A percentile compares a stretch with the other conserved stretches of the same genome.
phyloP scores from a whole-genome alignment of 1,284 basidiomycete genomes.

The Ceratobasidium sp. region DNA sequence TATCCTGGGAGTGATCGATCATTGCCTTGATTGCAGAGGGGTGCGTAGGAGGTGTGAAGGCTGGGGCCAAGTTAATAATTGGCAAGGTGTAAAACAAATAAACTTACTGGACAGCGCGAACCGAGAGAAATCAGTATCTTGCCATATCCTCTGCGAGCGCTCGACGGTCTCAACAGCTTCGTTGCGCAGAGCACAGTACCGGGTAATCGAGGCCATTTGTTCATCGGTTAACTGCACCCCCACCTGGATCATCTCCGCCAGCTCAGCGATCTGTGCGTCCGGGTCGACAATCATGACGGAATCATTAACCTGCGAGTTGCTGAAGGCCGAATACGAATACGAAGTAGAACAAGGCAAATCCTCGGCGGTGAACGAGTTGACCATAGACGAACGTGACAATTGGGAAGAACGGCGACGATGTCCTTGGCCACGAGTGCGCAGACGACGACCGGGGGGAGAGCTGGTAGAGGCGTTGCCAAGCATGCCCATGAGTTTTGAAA shows the following conservation, averaged over 20 bases:
- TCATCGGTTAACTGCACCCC: constrained; percentile 18
- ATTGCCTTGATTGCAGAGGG: constrained; percentile 76
- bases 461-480: constrained; percentile 64
- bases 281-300: constrained; percentile 64
- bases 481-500: constrained; percentile 69
- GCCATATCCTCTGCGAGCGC: constrained; percentile 75
- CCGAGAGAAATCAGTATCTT: constrained; percentile 78
- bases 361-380: constrained; percentile 84
- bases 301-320: constrained; percentile 46
- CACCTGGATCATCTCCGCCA: constrained; percentile 60
- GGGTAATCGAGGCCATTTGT: constrained; percentile 50
- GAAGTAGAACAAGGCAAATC: constrained; percentile 55
- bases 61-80: constrained; percentile 57
- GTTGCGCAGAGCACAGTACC: constrained; percentile 75
- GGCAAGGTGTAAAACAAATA: neutral
- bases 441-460: constrained; percentile 57
- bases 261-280: constrained; percentile 75
- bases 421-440: constrained; percentile 70
- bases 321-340: neutral
- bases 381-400: constrained; percentile 71
- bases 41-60: constrained; percentile 76
- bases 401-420: constrained; percentile 78
- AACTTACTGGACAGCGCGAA: constrained; percentile 78
- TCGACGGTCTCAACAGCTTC: constrained; percentile 76
- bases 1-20: constrained; percentile 77